Evolutionary conservation across 106 monocot species (phyloP).

Genomic region (Dioscorea dumetorum): DNA sequence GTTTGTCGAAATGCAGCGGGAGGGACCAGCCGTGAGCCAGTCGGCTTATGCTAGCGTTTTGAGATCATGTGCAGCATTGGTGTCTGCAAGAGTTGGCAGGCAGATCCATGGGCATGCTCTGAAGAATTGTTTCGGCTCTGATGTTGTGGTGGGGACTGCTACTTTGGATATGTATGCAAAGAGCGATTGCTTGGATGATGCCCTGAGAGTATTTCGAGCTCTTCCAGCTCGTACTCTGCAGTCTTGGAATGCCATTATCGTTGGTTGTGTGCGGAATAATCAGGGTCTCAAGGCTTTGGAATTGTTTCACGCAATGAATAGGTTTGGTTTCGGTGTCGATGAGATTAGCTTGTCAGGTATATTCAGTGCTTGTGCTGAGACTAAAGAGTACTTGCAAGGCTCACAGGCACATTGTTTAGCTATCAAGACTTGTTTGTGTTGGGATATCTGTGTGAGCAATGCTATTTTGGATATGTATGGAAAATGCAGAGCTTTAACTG

Average conservation of each 20-base stretch:
- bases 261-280: slow-evolving; percentile 45
- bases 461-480: slow-evolving; percentile 89
- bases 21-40: slow-evolving; percentile 43
- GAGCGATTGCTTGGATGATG: slow-evolving; percentile 31
- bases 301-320: slow-evolving; percentile 51
- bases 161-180: slow-evolving; percentile 86
- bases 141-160: slow-evolving; percentile 79
- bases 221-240: slow-evolving; percentile 41
- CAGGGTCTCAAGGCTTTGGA: slow-evolving; percentile 47
- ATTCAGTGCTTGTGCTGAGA: slow-evolving; percentile 77
- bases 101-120: slow-evolving; percentile 79
- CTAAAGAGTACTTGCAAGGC: slow-evolving; percentile 47
- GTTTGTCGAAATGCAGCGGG: slow-evolving; percentile 61
- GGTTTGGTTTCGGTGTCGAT: slow-evolving; percentile 34
- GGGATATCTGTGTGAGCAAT: slow-evolving; percentile 58
- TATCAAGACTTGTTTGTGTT: slow-evolving; percentile 43
- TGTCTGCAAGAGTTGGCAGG: slow-evolving; percentile 22
- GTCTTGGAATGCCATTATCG: slow-evolving; percentile 80
- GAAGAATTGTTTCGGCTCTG: slow-evolving; percentile 50
- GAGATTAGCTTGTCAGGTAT: slow-evolving; percentile 72
- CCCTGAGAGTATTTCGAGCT: slow-evolving; percentile 35
- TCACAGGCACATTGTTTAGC: slow-evolving; percentile 56
- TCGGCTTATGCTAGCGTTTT: slow-evolving; percentile 83
- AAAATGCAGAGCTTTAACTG: slow-evolving; percentile 53
- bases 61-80: slow-evolving; percentile 54